These are phyloP conservation scores for Suillus brevipes DNA, from an alignment of 768 basidiomycete genomes.

Conservation along the genomic window DNA sequence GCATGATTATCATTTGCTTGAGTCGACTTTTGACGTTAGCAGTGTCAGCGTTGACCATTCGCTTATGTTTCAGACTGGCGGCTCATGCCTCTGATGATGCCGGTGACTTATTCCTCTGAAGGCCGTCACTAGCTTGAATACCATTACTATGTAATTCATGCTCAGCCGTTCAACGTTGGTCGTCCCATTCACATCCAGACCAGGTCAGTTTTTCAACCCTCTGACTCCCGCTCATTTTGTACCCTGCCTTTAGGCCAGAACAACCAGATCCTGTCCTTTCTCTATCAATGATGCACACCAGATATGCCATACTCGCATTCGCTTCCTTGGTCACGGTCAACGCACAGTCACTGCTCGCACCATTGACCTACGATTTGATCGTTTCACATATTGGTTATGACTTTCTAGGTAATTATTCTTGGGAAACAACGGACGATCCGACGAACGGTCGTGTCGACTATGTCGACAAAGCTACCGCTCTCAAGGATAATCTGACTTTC, in stretches of 20 bases:
- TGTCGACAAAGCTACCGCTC: constrained; percentile 44
- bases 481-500: constrained; percentile 44
- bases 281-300: not conserved
- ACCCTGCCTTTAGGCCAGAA: not conserved
- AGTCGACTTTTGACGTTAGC: not conserved
- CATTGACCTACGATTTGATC: constrained; percentile 6
- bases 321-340: not conserved
- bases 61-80: not conserved
- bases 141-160: not conserved
- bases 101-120: not conserved
- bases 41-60: not conserved
- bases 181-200: not conserved
- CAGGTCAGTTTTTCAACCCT: not conserved
- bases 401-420: constrained; percentile 50
- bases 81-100: not conserved
- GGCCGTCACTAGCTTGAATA: not conserved
- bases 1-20: not conserved
- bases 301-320: not conserved
- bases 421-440: constrained; percentile 55
- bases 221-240: not conserved
- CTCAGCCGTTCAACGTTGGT: not conserved
- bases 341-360: constrained; percentile 5
- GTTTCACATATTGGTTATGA: constrained; percentile 31
- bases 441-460: constrained; percentile 69
- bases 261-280: not conserved